A percentile compares a stretch with the other conserved stretches of the same genome.
Evolutionary conservation across 805 yeast genomes (phyloP).

Genomic region (Ogataea chonburiensis): DNA sequence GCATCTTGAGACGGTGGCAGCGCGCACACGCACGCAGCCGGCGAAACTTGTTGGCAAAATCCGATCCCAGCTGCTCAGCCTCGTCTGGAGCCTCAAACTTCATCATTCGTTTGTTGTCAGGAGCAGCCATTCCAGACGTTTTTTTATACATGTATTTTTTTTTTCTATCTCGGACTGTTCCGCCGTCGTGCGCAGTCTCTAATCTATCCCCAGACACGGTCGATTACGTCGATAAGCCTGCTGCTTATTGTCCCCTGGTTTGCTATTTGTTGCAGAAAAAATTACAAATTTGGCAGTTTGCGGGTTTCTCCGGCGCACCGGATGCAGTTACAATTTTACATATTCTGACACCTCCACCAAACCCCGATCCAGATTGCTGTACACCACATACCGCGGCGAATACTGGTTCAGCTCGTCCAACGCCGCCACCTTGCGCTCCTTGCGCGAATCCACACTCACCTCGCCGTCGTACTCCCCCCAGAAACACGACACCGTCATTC

Average conservation of each 20-base stretch:
- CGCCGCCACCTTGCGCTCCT: slow-evolving; percentile 55
- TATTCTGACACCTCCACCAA: slow-evolving; percentile 50
- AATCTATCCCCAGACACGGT: background rate
- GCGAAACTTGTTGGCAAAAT: slow-evolving; percentile 46
- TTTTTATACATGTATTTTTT: slow-evolving; percentile 1
- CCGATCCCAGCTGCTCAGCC: slow-evolving; percentile 13
- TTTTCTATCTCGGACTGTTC: slow-evolving; percentile 8
- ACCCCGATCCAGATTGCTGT: slow-evolving; percentile 68
- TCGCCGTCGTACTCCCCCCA: slow-evolving; percentile 72
- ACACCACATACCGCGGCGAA: slow-evolving; percentile 62
- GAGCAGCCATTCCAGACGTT: slow-evolving; percentile 2
- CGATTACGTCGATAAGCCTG: slow-evolving; percentile 5
- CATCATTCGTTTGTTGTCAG: slow-evolving; percentile 1
- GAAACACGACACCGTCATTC: slow-evolving; percentile 61
- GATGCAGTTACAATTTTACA: slow-evolving; percentile 19
- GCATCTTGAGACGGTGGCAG: slow-evolving; percentile 52
- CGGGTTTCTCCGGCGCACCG: slow-evolving; percentile 11
- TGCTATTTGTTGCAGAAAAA: background rate
- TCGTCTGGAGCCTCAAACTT: slow-evolving; percentile 3
- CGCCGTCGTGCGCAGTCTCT: background rate
- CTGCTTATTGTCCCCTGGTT: slow-evolving; percentile 1
- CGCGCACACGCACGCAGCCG: slow-evolving; percentile 54
- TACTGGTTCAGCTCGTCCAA: slow-evolving; percentile 66
- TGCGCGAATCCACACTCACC: slow-evolving; percentile 39
- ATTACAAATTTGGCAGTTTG: slow-evolving; percentile 3